Evolutionary conservation across 345 rosid species (phyloP).

Genomic region (Boechera retrofracta): DNA sequence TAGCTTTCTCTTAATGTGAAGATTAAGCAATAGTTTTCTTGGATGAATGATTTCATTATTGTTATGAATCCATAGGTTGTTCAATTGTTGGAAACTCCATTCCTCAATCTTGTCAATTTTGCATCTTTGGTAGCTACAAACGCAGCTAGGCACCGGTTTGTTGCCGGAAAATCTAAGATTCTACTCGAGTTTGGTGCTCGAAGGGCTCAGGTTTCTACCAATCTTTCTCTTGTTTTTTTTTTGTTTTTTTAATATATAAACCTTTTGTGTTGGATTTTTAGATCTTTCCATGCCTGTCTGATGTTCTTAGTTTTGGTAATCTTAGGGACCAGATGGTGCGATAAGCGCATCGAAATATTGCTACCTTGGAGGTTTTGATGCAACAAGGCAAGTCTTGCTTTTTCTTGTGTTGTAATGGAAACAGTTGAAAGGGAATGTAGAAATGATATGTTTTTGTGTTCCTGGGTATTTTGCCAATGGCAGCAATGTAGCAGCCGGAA

Average conservation of each 20-base stretch:
- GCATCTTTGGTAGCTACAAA: constrained; percentile 95
- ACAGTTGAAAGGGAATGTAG: not conserved
- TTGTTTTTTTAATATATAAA: not conserved
- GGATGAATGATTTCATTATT: constrained; percentile 11
- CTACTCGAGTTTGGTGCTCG: constrained; percentile 93
- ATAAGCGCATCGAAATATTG: constrained; percentile 89
- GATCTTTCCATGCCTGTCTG: not conserved
- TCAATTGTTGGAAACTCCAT: constrained; percentile 93
- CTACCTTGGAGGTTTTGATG: constrained; percentile 97
- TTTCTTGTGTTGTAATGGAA: not conserved
- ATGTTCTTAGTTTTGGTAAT: constrained; percentile 34
- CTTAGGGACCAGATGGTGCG: constrained; percentile 96
- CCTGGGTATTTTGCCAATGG: constrained; percentile 16
- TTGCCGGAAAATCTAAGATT: constrained; percentile 84
- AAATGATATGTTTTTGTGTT: constrained; percentile 10
- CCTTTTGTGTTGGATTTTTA: not conserved
- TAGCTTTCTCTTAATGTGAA: not conserved
- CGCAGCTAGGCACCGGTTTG: constrained; percentile 94
- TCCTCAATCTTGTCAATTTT: constrained; percentile 82
- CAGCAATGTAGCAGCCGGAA: constrained; percentile 98
- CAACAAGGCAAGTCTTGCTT: constrained; percentile 68
- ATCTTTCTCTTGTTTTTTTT: not conserved
- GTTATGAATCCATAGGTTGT: constrained; percentile 58
- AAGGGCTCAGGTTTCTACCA: constrained; percentile 78
- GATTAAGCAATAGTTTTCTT: not conserved